Evolutionary conservation across 164 flowering plant species (phyloP).

Genomic region (Pachysandra terminalis): DNA sequence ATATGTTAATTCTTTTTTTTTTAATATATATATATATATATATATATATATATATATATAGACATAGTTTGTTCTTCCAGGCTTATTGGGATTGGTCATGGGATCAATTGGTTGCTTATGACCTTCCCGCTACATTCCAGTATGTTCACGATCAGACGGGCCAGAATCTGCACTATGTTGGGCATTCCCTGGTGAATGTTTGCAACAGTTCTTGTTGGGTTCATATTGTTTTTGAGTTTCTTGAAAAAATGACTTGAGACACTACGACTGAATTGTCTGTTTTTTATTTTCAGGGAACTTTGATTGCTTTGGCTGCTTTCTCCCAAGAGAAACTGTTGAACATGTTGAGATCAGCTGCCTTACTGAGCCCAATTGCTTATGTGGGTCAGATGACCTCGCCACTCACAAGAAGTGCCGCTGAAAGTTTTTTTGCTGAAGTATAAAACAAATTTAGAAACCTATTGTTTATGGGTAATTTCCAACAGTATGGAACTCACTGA

Average conservation of each 20-base stretch:
- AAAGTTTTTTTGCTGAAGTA: slow-evolving; percentile 38
- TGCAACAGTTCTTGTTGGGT: not conserved
- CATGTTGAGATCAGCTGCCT: slow-evolving; percentile 46
- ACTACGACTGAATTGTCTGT: not conserved
- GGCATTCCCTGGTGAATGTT: not conserved
- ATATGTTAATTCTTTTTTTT: no score
- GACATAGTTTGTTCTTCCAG: not conserved
- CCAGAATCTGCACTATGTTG: not conserved
- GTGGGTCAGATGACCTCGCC: slow-evolving; percentile 35
- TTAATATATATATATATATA: no score
- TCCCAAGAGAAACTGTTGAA: slow-evolving; percentile 30
- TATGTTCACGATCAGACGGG: not conserved
- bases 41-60: no score
- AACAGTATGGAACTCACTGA: not conserved
- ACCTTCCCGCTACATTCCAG: not conserved
- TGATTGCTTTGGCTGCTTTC: slow-evolving; percentile 47
- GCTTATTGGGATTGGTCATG: not conserved
- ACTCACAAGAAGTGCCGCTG: slow-evolving; percentile 37
- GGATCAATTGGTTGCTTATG: not conserved
- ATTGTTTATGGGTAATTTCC: not conserved
- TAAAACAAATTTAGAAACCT: slow-evolving; percentile 11
- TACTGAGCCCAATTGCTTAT: slow-evolving; percentile 56
- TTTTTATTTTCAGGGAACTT: slow-evolving; percentile 38
- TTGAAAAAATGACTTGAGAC: not conserved
- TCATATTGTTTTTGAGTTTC: not conserved